Evolutionary conservation across 2,329 filamentous ascomycete species (phyloP), one percentile per base, ranked within the genome.

Genomic region (Biscogniauxia sp.): DNA sequence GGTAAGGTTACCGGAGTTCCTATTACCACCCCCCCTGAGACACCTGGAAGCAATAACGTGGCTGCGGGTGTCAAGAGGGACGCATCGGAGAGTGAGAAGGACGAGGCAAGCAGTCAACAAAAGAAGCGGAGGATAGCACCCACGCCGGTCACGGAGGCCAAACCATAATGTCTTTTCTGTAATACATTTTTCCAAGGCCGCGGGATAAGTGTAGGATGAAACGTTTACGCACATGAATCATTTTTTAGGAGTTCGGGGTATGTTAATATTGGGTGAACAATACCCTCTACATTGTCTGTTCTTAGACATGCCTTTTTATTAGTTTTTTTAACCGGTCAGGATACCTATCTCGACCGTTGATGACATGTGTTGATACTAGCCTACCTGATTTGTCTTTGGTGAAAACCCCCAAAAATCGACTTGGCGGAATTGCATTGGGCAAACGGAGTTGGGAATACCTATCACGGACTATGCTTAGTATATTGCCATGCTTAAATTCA

Each of bases 11-110:
- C 80, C 0, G 82, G 83, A 0, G 78, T 96, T 51, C 91, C 93
- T 0, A 86, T 96, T 69, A 92, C 91, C 45, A 97, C 94, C 7
- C 94, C 95, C 2, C 95, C 94, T 0, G 90, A 96, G 74, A 98
- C 94, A 2, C 94, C 94, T 5, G 86, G 84, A 68, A 79, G 81
- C 52, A 83, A 79, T 25, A 86, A 82, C 59, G 81, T 70, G 49
- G 70, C 70, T 53, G 71, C 73, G 2, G 82, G 82, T 28, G 75
- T 77, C 17, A 88, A 88, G 73, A 78, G 85, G 64, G 85, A 88
- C 26, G 80, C 80, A 13, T 82, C 79, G 23, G 84, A 85, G 61
- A 79, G 78, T 23, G 85, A 85, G 37, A 80, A 81, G 53, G 82
- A 82, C 17, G 80, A 84, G 7, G 79, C 80, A 17, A 79, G 57